A percentile compares a stretch with the other conserved stretches of the same genome.
Conservation (phyloP, 495 filamentous ascomycete genomes). For the Cercophora scortea region DNA sequence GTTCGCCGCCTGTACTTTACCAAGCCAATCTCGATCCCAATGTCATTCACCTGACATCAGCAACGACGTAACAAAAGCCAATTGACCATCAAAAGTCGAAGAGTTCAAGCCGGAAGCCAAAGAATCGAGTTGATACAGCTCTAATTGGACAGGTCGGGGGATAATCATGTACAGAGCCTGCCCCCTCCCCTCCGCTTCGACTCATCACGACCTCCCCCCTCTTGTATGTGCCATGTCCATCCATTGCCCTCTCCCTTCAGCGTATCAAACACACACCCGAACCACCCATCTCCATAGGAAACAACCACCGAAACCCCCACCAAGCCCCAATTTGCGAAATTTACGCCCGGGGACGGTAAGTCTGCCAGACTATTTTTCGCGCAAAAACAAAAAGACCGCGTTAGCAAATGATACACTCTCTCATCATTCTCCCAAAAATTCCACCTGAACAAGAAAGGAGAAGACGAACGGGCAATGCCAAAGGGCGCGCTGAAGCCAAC, state of each 20-base stretch:
- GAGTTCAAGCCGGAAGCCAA: slow-evolving; percentile 1
- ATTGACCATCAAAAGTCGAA: neutral
- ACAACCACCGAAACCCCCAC: neutral
- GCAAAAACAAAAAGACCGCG: neutral
- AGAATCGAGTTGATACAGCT: slow-evolving; percentile 7
- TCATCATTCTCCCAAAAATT: neutral
- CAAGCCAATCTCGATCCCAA: too few species aligned
- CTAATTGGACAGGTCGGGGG: slow-evolving; percentile 16
- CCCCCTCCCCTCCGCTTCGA: neutral
- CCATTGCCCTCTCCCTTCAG: neutral
- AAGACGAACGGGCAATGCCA: slow-evolving; percentile 66
- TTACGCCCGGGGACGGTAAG: slow-evolving; percentile 55
- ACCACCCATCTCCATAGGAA: neutral
- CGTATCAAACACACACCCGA: neutral
- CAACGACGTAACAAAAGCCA: neutral
- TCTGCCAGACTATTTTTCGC: slow-evolving; percentile 67
- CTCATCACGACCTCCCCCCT: neutral
- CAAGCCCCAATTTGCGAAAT: slow-evolving; percentile 5
- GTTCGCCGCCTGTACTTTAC: too few species aligned
- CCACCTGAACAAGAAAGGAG: neutral
- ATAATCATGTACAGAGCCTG: slow-evolving; percentile 19
- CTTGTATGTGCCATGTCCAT: neutral
- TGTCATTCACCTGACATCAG: too few species aligned
- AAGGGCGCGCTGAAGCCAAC: slow-evolving; percentile 76
- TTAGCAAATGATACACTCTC: neutral